phyloP scores from a whole-genome alignment of 2,329 filamentous ascomycete species.

The Fragosphaeria purpurea region DNA sequence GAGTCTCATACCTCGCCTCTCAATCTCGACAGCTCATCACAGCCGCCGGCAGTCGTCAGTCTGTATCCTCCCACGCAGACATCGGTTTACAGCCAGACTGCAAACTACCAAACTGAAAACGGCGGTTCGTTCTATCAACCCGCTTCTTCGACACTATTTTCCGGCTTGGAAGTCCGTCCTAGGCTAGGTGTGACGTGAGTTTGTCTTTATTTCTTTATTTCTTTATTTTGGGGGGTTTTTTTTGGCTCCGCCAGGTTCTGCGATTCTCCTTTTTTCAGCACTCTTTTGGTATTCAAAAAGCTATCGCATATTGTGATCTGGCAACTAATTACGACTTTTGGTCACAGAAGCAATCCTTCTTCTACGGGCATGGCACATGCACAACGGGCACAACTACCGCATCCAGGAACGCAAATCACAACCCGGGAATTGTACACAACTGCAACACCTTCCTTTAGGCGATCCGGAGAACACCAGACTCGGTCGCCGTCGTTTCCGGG shows the following conservation, averaged over 20 bases:
- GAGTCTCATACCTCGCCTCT: constrained; percentile 42
- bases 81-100: constrained; percentile 33
- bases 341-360: constrained; percentile 33
- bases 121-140: constrained; percentile 37
- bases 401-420: constrained; percentile 37
- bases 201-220: constrained; percentile 13
- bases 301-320: neutral
- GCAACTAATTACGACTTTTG: neutral
- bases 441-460: constrained; percentile 40
- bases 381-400: constrained; percentile 43
- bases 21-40: constrained; percentile 41
- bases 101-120: constrained; percentile 40
- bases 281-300: constrained; percentile 3
- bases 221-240: neutral
- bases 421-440: constrained; percentile 44
- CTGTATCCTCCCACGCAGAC: constrained; percentile 36
- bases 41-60: constrained; percentile 40
- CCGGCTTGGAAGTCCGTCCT: constrained; percentile 42
- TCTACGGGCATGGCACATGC: constrained; percentile 49
- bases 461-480: constrained; percentile 36
- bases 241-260: neutral
- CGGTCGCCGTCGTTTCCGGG: constrained; percentile 43
- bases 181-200: constrained; percentile 48
- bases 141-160: constrained; percentile 32
- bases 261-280: constrained; percentile 4